Evolutionary conservation across 148 eudicot genomes (phyloP), one percentile per base, ranked within the genome.

Genomic region (Nepenthes mirabilis): DNA sequence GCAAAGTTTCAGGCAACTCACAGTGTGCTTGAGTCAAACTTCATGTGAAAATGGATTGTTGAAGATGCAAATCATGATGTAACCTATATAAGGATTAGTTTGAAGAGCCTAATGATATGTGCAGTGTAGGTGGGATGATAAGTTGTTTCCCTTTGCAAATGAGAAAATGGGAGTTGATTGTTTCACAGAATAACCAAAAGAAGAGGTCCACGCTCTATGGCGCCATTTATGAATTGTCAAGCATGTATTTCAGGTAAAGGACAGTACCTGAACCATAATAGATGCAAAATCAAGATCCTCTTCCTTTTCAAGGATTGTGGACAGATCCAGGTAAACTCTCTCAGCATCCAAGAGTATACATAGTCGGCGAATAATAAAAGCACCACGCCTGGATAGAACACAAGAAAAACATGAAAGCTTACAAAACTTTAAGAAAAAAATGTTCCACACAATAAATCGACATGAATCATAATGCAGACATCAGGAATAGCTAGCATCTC

Each of bases 271-370:
- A 76, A 94, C 99, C 99, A 94, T 89, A 64, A 78, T 77, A 68
- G 97, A 77, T 57, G 97, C 96, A 79, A 94, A 94, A 75, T 86
- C 97, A 73, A 94, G 77, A 65, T 94, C 95, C 57, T 86, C 52
- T 74, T 89, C 97, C 59, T 70, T 67, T 75, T 77, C 87, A 68
- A 94, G 91, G 74, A 89, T 94, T 7, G 57, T 61, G 36, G 99
- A 94, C 48, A 94, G 82, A 63, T 89, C 84, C 65, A 84, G 80
- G 67, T 94, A 94, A 49, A 94, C 99, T 78, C 79, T 82, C 74
- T 94, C 90, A 67, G 95, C 89, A 66, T 84, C 88, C 65, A 94
- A 72, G 60, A 86, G 95, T 35, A 82, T 88, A 81, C 97, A 94
- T 10, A 94, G 78, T 56, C 83, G 82, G 55, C 97, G 95, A 58